Base-by-base conservation (phyloP, 2,329 filamentous ascomycete species). In the Monosporascus sp. region DNA sequence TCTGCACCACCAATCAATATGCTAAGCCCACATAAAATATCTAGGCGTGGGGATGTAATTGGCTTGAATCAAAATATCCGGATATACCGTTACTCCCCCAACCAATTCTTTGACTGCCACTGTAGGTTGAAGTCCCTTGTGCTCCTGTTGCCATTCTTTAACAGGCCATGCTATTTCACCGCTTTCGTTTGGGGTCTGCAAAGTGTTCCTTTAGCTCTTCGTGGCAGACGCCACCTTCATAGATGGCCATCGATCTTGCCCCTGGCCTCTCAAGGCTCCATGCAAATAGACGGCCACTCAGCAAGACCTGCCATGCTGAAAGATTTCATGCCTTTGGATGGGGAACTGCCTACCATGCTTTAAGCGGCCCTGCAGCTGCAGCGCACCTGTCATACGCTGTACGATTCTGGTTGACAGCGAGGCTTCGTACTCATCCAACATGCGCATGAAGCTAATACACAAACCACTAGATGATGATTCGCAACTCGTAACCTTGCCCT, bases 61-160 rank as follows among this genome's bases (percentile, higher is more conserved):
- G 91, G 91, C 0, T 72, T 97, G 55, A 96, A 91, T 69, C 84
- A 89, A 8, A 95, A 95, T 60, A 95, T 97, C 52, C 80, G 93
- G 37, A 83, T 97, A 31, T 97, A 97, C 72, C 82, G 92, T 22
- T 97, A 97, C 70, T 82, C 80, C 1, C 82, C 87, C 59, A 90
- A 89, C 0, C 91, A 97, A 67, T 96, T 92, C 68, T 97, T 97
- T 68, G 91, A 91, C 65, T 87, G 89, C 63, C 93, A 97, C 69
- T 97, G 90, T 93, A 80, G 63, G 87, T 80, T 43, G 45, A 17
- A 7, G 9, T 24, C 9, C 26, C 17, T 48, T 38, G 48, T 18
- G 18, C 22, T 15, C 55, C 40, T 53, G 45, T 52, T 18, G 35
- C n/a, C 37, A 40, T 41, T 7, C 11, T 35, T 14, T 11, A 31